Evolutionary conservation across 495 filamentous ascomycete genomes (phyloP).

Genomic region (Annulohypoxylon maeteangense): DNA sequence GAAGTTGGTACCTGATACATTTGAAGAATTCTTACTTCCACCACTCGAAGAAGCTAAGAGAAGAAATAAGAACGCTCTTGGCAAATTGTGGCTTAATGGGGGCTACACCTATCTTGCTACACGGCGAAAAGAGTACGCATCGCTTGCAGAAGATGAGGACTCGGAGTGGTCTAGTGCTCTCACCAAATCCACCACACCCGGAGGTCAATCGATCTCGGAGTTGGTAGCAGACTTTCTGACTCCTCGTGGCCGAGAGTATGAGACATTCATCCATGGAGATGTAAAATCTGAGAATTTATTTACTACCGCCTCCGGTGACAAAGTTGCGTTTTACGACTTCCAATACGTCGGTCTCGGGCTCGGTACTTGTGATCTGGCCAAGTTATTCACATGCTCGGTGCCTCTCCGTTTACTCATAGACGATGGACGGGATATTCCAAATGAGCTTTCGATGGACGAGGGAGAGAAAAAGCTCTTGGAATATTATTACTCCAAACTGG

Average conservation of each 20-base stretch:
- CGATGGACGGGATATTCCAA: constrained; percentile 24
- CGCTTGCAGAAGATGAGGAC: constrained; percentile 38
- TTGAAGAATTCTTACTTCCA: constrained; percentile 43
- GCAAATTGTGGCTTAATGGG: constrained; percentile 55
- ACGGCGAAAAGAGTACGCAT: constrained; percentile 49
- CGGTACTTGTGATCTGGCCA: constrained; percentile 59
- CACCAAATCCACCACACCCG: constrained; percentile 19
- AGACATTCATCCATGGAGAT: constrained; percentile 60
- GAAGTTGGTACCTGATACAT: constrained; percentile 20
- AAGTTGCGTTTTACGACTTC: constrained; percentile 60
- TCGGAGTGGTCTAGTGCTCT: constrained; percentile 50
- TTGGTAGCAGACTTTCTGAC: constrained; percentile 46
- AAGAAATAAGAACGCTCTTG: constrained; percentile 15
- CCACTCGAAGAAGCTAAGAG: constrained; percentile 49
- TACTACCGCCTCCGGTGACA: constrained; percentile 40
- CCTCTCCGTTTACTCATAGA: constrained; percentile 40
- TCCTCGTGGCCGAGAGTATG: constrained; percentile 45
- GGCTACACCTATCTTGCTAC: constrained; percentile 62
- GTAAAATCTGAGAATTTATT: constrained; percentile 59
- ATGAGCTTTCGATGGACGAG: constrained; percentile 39
- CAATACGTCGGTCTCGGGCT: constrained; percentile 59
- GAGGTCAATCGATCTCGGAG: constrained; percentile 40
- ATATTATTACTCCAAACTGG: constrained; percentile 48
- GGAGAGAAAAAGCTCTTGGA: constrained; percentile 51
- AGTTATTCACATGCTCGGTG: constrained; percentile 55